Base-by-base conservation (phyloP, 768 basidiomycete genomes). In the Suillus hirtellus region DNA sequence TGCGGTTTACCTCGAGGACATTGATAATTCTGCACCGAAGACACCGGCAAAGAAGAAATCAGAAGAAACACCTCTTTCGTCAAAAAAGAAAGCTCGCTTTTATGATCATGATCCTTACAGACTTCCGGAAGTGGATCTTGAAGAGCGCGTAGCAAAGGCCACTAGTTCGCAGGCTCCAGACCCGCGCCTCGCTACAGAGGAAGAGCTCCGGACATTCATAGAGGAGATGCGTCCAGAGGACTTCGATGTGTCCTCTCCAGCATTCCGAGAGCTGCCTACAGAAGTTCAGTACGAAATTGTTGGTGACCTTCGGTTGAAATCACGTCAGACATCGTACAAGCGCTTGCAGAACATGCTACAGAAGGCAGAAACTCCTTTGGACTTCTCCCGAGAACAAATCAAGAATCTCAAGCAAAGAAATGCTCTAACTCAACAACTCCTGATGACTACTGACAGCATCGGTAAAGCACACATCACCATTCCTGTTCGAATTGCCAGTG, bases 271-370 rank as follows among this genome's bases (percentile, higher is more conserved):
- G 65, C 85, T 99, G 3, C 96, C 97, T 2, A 96, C 94, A 0
- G 96, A 99, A 74, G 87, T 97, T 24, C 95, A 99, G 69, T 99
- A 99, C 76, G 97, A 99, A 78, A 96, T 99, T 67, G 89, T 99
- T 40, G 96, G 96, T 60, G 97, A 99, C 78, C 80, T 99, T 55
- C 87, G 97, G 3, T 81, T 97, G 62, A 95, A 95, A 75, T 98
- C 96, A 1, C 85, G 97, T 3, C 96, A 98, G 76, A 96, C 93
- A 14, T 96, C 94, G 10, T 90, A 96, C 77, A 88, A 87, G 38
- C 91, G 97, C 4, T 78, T 99, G 52, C 91, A 97, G 70, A 89
- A 89, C 62, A 99, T 99, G 97, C 80, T 96, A 21, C 82, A 80
- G 60, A 84, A 82, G 50, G 84, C 95, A 0, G 80, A 79, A 2